These are phyloP conservation scores for Carex scoparia DNA, from an alignment of 176 grass and related monocot species.

Conservation along the genomic window DNA sequence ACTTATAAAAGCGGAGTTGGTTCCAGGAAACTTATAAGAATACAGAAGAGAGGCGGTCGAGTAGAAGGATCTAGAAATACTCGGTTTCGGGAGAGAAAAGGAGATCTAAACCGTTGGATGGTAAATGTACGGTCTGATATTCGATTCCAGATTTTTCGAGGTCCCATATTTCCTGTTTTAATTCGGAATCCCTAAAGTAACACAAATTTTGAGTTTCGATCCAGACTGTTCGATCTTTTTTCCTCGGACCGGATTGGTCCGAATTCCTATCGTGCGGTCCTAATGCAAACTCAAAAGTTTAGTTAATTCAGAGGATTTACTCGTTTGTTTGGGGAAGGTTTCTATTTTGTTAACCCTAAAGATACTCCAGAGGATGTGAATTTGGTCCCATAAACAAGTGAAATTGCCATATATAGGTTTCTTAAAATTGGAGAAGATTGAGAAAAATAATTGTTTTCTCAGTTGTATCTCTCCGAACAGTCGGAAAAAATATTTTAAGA, in stretches of 20 bases:
- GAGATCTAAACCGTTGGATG: slow-evolving; percentile 11
- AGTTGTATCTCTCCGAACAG: background rate
- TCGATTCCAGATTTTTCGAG: background rate
- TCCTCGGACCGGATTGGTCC: too few species aligned
- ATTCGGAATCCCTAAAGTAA: too few species aligned
- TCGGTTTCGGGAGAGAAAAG: background rate
- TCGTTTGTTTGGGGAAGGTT: slow-evolving; percentile 11
- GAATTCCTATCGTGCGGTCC: too few species aligned
- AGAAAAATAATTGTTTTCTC: background rate
- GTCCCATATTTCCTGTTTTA: background rate
- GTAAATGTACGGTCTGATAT: background rate
- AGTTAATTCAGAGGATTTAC: too few species aligned
- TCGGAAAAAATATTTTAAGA: background rate
- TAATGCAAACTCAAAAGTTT: too few species aligned
- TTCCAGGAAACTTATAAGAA: slow-evolving; percentile 8
- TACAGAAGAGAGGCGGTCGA: slow-evolving; percentile 16
- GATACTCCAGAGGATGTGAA: background rate
- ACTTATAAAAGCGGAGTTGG: background rate
- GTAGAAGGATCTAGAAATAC: slow-evolving; percentile 28
- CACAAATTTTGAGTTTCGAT: too few species aligned
- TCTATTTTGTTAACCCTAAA: slow-evolving; percentile 23
- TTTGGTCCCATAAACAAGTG: background rate
- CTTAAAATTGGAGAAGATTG: background rate
- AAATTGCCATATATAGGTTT: background rate
- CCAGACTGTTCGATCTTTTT: too few species aligned